These are phyloP conservation scores for Lentinus tigrinus DNA, from an alignment of 768 basidiomycete genomes.

Conservation along the genomic window DNA sequence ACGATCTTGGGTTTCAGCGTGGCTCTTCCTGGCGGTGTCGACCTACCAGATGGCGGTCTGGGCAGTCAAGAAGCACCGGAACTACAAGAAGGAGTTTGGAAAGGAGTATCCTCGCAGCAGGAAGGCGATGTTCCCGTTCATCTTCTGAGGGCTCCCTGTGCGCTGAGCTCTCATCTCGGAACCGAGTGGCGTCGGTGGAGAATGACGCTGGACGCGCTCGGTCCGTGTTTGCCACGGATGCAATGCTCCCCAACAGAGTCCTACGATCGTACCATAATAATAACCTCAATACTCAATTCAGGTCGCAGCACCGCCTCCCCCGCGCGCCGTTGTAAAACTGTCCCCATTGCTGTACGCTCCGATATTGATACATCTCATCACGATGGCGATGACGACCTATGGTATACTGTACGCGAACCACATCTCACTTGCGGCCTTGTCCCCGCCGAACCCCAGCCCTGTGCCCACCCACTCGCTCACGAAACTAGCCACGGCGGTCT, in stretches of 20 bases:
- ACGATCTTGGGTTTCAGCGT: conserved; percentile 39
- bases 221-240: background rate
- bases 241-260: too few relatives aligned
- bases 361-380: background rate
- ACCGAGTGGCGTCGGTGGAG: background rate
- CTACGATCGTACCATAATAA: too few relatives aligned
- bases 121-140: conserved; percentile 79
- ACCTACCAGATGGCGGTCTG: conserved; percentile 75
- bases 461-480: conserved; percentile 66
- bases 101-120: conserved; percentile 73
- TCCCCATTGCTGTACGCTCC: background rate
- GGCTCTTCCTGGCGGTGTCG: conserved; percentile 62
- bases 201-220: background rate
- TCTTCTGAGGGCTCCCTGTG: conserved; percentile 38
- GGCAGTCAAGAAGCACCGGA: conserved; percentile 88
- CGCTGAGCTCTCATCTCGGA: background rate
- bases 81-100: conserved; percentile 93
- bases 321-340: too few relatives aligned
- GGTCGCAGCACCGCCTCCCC: too few relatives aligned
- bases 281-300: too few relatives aligned
- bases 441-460: conserved; percentile 29
- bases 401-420: conserved; percentile 88
- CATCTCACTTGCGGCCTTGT: conserved; percentile 55
- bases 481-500: conserved; percentile 60
- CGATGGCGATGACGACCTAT: conserved; percentile 13